Conservation (phyloP, 225 moss, liverwort and hornwort species). For the Anthoceros angustus region DNA sequence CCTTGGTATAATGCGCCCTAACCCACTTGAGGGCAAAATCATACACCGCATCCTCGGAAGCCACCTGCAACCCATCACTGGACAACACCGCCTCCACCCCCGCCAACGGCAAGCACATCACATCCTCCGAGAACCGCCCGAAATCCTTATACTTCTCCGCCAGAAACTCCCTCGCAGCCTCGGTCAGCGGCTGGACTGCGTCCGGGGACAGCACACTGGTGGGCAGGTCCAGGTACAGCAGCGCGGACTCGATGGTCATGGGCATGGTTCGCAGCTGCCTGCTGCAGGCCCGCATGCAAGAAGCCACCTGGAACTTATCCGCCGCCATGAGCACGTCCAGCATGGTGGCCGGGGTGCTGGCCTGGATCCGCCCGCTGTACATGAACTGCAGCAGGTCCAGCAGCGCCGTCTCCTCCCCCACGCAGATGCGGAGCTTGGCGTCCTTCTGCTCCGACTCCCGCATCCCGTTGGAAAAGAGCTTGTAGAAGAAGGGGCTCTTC, state of each 20-base stretch:
- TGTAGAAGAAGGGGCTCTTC: slow-evolving; percentile 94
- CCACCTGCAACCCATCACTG: slow-evolving; percentile 91
- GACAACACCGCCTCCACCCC: slow-evolving; percentile 94
- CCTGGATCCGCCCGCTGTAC: slow-evolving; percentile 92
- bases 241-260: slow-evolving; percentile 81
- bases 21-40: slow-evolving; percentile 93
- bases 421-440: slow-evolving; percentile 57
- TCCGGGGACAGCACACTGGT: slow-evolving; percentile 70
- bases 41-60: slow-evolving; percentile 92
- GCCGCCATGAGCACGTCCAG: slow-evolving; percentile 96
- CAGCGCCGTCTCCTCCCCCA: slow-evolving; percentile 74
- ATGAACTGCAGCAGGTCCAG: slow-evolving; percentile 98
- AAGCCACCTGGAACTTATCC: slow-evolving; percentile 86
- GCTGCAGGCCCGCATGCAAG: slow-evolving; percentile 87
- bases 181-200: slow-evolving; percentile 77
- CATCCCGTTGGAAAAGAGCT: slow-evolving; percentile 99
- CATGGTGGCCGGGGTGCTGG: slow-evolving; percentile 50
- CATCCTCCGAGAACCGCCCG: slow-evolving; percentile 63
- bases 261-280: slow-evolving; percentile 63
- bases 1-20: slow-evolving; percentile 61
- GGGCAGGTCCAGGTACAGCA: slow-evolving; percentile 91
- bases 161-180: slow-evolving; percentile 63
- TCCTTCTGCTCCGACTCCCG: slow-evolving; percentile 97
- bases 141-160: slow-evolving; percentile 77
- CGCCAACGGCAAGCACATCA: slow-evolving; percentile 80